These are phyloP conservation scores for Daldinia sp. DNA, from an alignment of 2,329 filamentous ascomycete genomes.

Conservation along the genomic window DNA sequence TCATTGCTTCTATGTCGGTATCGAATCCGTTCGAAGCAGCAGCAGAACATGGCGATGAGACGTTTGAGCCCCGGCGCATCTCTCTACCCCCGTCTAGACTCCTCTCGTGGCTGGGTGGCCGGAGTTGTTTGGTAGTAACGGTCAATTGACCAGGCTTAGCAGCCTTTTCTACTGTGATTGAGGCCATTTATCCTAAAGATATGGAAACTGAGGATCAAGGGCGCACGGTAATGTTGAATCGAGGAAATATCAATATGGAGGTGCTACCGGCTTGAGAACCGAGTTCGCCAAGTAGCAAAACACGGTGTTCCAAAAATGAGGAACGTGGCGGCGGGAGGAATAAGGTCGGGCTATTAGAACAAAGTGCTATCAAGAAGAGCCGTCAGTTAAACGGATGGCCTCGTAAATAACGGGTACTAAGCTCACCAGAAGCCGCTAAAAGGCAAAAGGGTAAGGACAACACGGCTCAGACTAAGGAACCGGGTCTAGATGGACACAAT, in stretches of 20 bases:
- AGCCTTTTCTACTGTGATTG: conserved; percentile 24
- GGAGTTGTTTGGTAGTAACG: conserved; percentile 36
- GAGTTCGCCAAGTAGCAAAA: not conserved
- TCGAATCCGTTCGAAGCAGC: conserved; percentile 62
- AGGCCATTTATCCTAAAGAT: conserved; percentile 30
- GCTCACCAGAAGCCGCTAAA: conserved; percentile 21
- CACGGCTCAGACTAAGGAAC: no score
- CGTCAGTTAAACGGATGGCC: not conserved
- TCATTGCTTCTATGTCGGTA: conserved; percentile 64
- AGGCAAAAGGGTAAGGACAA: not conserved
- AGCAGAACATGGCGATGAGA: conserved; percentile 56
- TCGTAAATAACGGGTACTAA: not conserved
- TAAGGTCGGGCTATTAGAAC: not conserved
- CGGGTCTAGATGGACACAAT: no score
- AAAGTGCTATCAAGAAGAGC: conserved; percentile 2
- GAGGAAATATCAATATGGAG: conserved; percentile 29
- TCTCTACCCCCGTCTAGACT: conserved; percentile 42
- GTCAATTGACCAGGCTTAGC: conserved; percentile 34
- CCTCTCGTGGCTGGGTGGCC: conserved; percentile 35
- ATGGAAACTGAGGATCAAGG: not conserved
- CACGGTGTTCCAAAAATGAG: not conserved
- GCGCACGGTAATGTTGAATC: not conserved
- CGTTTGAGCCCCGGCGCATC: conserved; percentile 48
- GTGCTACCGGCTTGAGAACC: conserved; percentile 5
- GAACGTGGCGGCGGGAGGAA: not conserved